A percentile compares a stretch with the other conserved stretches of the same genome.
Evolutionary conservation across 495 filamentous ascomycete genomes (phyloP).

Genomic region (Penicillium lagena): DNA sequence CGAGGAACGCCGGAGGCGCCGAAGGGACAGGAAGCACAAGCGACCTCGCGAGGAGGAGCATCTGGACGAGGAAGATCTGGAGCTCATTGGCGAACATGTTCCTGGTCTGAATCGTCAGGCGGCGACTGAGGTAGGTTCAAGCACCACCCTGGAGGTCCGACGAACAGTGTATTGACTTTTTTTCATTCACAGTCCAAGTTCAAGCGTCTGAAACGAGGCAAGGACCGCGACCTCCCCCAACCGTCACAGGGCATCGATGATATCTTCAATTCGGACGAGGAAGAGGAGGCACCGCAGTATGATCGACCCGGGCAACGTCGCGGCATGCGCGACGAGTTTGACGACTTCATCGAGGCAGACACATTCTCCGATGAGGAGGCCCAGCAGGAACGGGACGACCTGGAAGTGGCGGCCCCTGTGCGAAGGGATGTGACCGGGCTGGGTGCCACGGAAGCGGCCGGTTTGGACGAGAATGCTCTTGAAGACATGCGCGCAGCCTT

Average conservation of each 20-base stretch:
- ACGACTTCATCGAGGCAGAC: conserved; percentile 96
- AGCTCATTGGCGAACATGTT: conserved; percentile 77
- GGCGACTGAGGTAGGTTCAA: conserved; percentile 51
- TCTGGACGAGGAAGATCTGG: conserved; percentile 93
- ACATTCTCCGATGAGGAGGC: conserved; percentile 83
- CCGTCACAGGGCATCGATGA: conserved; percentile 69
- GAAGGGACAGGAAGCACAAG: conserved; percentile 47
- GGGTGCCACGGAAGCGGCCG: conserved; percentile 60
- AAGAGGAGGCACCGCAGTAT: conserved; percentile 63
- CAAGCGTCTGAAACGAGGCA: conserved; percentile 90
- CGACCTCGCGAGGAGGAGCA: conserved; percentile 70
- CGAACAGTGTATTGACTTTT: conserved; percentile 1
- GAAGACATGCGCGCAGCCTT: conserved; percentile 96
- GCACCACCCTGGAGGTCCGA: background rate
- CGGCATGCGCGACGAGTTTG: conserved; percentile 76
- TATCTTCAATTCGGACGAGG: conserved; percentile 90
- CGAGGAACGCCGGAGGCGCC: conserved; percentile 56
- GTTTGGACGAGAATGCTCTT: conserved; percentile 82
- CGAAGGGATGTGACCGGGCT: conserved; percentile 52
- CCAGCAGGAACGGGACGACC: conserved; percentile 72
- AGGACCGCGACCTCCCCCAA: conserved; percentile 55
- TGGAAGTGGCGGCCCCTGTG: conserved; percentile 71
- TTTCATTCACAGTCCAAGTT: conserved; percentile 63
- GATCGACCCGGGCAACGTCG: conserved; percentile 45
- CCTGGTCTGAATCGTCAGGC: conserved; percentile 61